phyloP scores from a whole-genome alignment of 176 grass and related monocot genomes.

The Oryza australiensis region DNA sequence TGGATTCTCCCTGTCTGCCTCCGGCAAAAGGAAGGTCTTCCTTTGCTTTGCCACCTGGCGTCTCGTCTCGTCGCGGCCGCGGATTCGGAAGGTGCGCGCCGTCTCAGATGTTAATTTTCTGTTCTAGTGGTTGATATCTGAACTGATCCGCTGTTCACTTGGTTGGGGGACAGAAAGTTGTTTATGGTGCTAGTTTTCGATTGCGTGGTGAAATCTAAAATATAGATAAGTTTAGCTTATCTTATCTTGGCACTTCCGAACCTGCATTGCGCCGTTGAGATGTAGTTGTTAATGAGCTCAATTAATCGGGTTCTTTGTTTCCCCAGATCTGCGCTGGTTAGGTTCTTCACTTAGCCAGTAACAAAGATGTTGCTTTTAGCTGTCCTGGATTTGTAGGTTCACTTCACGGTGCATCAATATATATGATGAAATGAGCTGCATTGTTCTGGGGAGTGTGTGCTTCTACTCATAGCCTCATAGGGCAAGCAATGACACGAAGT shows the following conservation, averaged over 20 bases:
- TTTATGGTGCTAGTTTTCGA: background rate
- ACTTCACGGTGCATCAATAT: background rate
- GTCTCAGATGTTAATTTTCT: background rate
- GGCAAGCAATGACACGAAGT: background rate
- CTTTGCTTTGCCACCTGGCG: background rate
- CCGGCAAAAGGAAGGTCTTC: background rate
- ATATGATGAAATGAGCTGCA: constrained; percentile 7
- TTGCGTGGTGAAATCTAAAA: background rate
- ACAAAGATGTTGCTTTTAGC: background rate
- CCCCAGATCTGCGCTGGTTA: constrained; percentile 33
- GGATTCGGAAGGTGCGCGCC: constrained; percentile 19
- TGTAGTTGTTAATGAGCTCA: background rate
- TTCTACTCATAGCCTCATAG: background rate
- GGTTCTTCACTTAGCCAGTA: background rate
- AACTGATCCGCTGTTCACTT: background rate
- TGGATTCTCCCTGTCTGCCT: constrained; percentile 31
- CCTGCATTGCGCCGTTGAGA: constrained; percentile 34
- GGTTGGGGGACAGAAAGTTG: background rate
- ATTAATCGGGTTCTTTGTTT: background rate
- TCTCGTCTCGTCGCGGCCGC: background rate
- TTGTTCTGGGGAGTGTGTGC: background rate
- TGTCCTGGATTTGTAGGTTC: background rate
- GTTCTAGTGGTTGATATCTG: background rate
- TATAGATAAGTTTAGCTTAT: background rate
- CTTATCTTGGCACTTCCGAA: background rate